A percentile compares a stretch with the other conserved stretches of the same genome.
These are phyloP conservation scores for Lasiodiplodia hormozganensis DNA, from an alignment of 2,329 filamentous ascomycete species.

Conservation along the genomic window DNA sequence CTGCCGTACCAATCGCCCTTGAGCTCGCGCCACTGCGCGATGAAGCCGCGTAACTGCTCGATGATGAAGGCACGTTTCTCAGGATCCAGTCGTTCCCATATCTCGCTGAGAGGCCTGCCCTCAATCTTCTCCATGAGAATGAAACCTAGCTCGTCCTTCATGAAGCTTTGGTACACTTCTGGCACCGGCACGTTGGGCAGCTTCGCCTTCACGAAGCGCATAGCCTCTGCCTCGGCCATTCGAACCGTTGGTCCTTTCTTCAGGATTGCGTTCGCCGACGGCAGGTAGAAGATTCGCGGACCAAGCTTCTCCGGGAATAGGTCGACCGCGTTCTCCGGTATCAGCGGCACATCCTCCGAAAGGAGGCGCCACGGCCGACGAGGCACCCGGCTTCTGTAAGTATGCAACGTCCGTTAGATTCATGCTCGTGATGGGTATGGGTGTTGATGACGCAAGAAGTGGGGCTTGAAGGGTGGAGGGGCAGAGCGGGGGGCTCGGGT, in stretches of 20 bases:
- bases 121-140: slow-evolving; percentile 35
- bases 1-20: slow-evolving; percentile 32
- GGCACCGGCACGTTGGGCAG: slow-evolving; percentile 10
- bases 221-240: slow-evolving; percentile 27
- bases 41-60: slow-evolving; percentile 31
- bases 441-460: slow-evolving; percentile 24
- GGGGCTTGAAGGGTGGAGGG: slow-evolving; percentile 9
- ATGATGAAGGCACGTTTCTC: slow-evolving; percentile 27
- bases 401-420: slow-evolving; percentile 28
- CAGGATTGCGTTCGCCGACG: slow-evolving; percentile 27
- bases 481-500: background rate
- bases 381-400: slow-evolving; percentile 21
- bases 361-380: slow-evolving; percentile 26
- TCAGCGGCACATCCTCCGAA: slow-evolving; percentile 26
- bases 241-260: slow-evolving; percentile 26
- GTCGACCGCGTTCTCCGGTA: slow-evolving; percentile 28
- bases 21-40: slow-evolving; percentile 31
- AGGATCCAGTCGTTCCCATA: slow-evolving; percentile 29
- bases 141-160: slow-evolving; percentile 25
- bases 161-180: slow-evolving; percentile 28
- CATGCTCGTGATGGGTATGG: background rate
- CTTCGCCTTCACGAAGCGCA: slow-evolving; percentile 21
- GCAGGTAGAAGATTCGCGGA: slow-evolving; percentile 27
- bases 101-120: slow-evolving; percentile 31
- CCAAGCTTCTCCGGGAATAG: slow-evolving; percentile 26